These are phyloP conservation scores for Nemania abortiva DNA, from an alignment of 2,329 filamentous ascomycete genomes.

Conservation along the genomic window DNA sequence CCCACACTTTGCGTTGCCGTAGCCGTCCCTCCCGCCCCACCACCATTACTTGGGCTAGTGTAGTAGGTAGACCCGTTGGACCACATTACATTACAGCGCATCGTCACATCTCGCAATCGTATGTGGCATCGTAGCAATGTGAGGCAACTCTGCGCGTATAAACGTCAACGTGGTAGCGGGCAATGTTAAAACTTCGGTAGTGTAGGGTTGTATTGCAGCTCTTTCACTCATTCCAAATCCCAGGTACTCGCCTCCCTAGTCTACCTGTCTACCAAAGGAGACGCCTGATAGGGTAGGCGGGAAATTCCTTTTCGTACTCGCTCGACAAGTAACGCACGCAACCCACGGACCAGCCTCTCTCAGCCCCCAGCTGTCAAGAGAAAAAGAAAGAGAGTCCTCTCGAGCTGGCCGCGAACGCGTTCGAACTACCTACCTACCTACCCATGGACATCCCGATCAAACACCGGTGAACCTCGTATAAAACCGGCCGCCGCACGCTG, in stretches of 20 bases:
- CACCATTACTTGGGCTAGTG: too few species aligned
- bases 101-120: constrained; percentile 6
- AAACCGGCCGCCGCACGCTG: constrained; percentile 1
- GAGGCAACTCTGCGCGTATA: constrained; percentile 1
- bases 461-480: not conserved
- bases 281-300: not conserved
- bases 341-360: not conserved
- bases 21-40: constrained; percentile 38
- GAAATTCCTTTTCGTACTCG: not conserved
- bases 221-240: not conserved
- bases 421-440: not conserved
- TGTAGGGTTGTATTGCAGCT: constrained; percentile 13
- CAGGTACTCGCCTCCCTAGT: not conserved
- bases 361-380: not conserved
- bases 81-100: constrained; percentile 9
- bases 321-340: too few species aligned
- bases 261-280: not conserved
- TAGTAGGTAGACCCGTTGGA: not conserved
- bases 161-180: not conserved
- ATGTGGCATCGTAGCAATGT: not conserved
- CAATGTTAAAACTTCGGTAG: not conserved
- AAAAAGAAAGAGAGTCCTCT: not conserved
- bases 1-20: constrained; percentile 29
- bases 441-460: not conserved
- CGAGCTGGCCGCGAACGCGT: not conserved